Evolutionary conservation across 2,329 filamentous ascomycete genomes (phyloP).

Genomic region (Mycogone perniciosa): DNA sequence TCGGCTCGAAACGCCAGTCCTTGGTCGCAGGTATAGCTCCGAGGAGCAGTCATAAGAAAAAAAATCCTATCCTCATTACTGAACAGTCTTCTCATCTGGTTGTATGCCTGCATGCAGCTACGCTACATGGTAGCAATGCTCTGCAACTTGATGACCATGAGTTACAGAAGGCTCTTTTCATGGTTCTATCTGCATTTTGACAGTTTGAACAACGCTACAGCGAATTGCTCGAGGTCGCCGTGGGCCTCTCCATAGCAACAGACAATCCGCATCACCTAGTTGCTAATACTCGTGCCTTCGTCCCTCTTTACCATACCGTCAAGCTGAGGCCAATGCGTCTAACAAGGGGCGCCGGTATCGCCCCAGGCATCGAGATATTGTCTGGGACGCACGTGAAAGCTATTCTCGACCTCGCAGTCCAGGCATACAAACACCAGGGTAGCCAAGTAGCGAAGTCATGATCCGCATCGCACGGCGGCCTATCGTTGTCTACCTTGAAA

Average conservation of each 20-base stretch:
- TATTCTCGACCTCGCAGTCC: constrained; percentile 29
- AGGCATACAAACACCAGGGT: constrained; percentile 27
- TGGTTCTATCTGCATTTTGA: constrained; percentile 18
- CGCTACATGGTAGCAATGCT: constrained; percentile 28
- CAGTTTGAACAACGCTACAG: constrained; percentile 18
- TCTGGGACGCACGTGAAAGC: constrained; percentile 22
- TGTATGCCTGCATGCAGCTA: constrained; percentile 25
- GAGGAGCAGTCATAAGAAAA: constrained; percentile 3
- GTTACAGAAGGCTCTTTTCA: constrained; percentile 16
- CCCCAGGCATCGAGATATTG: constrained; percentile 6
- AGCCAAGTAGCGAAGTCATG: constrained; percentile 26
- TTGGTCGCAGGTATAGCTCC: neutral
- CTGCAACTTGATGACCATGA: constrained; percentile 18
- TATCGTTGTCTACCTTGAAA: constrained; percentile 31
- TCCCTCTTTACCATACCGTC: constrained; percentile 30
- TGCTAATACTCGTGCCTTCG: constrained; percentile 28
- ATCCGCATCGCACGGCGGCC: constrained; percentile 29
- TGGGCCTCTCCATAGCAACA: constrained; percentile 19
- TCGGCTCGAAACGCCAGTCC: constrained; percentile 8
- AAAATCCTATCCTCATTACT: constrained; percentile 25
- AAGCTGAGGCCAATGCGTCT: constrained; percentile 22
- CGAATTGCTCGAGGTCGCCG: constrained; percentile 23
- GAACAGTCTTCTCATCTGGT: constrained; percentile 28
- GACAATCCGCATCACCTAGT: constrained; percentile 25
- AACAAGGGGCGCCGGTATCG: constrained; percentile 8